Evolutionary conservation across 78 protist species (phyloP), one percentile per base, ranked within the genome.

Genomic region (Planoprotostelium fungivorum): DNA sequence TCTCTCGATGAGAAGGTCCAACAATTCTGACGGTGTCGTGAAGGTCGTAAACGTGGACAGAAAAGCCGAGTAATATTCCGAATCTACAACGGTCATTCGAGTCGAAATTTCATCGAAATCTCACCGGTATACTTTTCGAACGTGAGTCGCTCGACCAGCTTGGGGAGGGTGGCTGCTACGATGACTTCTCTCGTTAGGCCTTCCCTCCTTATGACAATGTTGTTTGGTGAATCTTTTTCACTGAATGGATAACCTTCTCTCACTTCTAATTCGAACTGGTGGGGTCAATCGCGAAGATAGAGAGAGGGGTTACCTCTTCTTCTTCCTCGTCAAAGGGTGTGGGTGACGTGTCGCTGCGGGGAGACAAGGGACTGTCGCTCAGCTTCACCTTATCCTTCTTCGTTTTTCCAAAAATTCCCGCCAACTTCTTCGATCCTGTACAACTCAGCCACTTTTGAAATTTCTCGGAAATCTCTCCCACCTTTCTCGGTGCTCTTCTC

Each of bases 31-130:
- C 10, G 91, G 89, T 1, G 95, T 90, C 37, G 93, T 90, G 37
- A 93, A 93, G 36, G 95, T 90, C 63, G 88, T 39, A 37, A 89
- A 91, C 5, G 93, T 93, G 51, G 87, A 38, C n/a, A 93, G 84
- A 63, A 93, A 93, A 28, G 91, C 91, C 1, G 86, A 35, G 0
- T 91, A 73, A 36, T 87, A 90, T 37, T 90, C 91, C n/a, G 91
- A 63, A 84, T 93, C 95, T 51, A 16, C 16, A 5, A 51, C 31
- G 5, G 73, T 51, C 73, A 51, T 5, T 51, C 73, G 73, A 51
- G 31, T 25, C 16, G 16, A 51, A 51, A 51, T 25, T 25, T 25
- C 73, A 16, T 51, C 73, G 73, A 51, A 5, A 51, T 51, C 73
- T 25, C 16, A 51, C 73, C 73, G 31, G 73, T 51, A 16, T 51